Evolutionary conservation across 257 asterid species (phyloP).

Genomic region (Scutellaria baicalensis): DNA sequence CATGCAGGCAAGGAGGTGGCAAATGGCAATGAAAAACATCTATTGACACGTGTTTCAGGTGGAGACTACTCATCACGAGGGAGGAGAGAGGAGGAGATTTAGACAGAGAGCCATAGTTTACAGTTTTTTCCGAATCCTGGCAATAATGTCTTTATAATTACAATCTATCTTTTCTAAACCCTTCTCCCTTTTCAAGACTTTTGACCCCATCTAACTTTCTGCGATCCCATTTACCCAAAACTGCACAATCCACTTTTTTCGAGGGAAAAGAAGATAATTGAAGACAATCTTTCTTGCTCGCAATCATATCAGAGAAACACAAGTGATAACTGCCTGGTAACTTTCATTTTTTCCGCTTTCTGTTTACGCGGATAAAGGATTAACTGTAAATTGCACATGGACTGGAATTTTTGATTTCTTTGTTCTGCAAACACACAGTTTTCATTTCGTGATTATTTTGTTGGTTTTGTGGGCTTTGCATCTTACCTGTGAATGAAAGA

Average conservation of each 20-base stretch:
- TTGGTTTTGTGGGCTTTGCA: neutral
- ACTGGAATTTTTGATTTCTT: neutral
- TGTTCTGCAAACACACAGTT: neutral
- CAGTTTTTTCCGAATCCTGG: neutral
- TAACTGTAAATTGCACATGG: neutral
- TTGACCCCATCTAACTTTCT: conserved; percentile 25
- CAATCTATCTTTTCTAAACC: conserved; percentile 6
- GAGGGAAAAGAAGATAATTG: too few species aligned
- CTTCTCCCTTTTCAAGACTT: conserved; percentile 2
- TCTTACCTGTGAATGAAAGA: conserved; percentile 2
- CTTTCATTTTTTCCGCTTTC: neutral
- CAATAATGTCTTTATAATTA: conserved; percentile 21
- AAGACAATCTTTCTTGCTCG: neutral
- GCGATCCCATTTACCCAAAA: neutral
- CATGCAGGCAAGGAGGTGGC: conserved; percentile 9
- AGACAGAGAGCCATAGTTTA: neutral
- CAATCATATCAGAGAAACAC: neutral
- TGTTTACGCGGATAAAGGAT: neutral
- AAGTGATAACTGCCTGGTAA: conserved; percentile 1
- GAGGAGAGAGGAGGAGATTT: neutral
- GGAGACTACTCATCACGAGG: neutral
- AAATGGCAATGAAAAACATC: neutral
- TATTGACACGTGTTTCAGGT: conserved; percentile 5
- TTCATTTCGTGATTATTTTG: neutral
- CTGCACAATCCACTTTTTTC: neutral